Conservation (phyloP, 495 filamentous ascomycete genomes). For the Parachaetomium inaequale region DNA sequence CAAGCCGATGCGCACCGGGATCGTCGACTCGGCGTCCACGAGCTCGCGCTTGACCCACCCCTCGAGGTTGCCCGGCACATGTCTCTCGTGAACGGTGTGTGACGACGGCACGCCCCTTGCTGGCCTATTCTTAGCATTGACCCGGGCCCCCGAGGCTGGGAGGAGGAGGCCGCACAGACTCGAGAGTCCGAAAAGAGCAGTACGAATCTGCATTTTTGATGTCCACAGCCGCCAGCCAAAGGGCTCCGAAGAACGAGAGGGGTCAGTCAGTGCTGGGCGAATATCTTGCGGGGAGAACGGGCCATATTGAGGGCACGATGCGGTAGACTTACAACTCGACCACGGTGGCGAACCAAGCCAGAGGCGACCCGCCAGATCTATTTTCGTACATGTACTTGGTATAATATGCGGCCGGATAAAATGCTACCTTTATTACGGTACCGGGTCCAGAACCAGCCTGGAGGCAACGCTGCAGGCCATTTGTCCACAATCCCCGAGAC, state of each 20-base stretch:
- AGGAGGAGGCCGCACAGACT: neutral
- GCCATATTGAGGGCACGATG: neutral
- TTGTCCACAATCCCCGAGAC: neutral
- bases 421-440: conserved; percentile 13
- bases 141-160: neutral
- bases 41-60: conserved; percentile 34
- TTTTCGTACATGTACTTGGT: conserved; percentile 7
- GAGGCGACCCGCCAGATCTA: conserved; percentile 3
- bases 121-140: neutral
- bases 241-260: neutral
- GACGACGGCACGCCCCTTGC: neutral
- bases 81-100: conserved; percentile 23
- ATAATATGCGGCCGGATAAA: conserved; percentile 10
- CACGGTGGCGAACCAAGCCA: conserved; percentile 11
- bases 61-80: conserved; percentile 16
- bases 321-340: neutral
- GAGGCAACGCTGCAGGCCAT: neutral
- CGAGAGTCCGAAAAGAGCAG: neutral
- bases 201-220: conserved; percentile 2
- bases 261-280: neutral
- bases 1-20: conserved; percentile 36
- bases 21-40: conserved; percentile 25
- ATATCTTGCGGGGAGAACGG: neutral
- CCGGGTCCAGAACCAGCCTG: conserved; percentile 9
- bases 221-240: neutral